phyloP scores from a whole-genome alignment of 495 filamentous ascomycete species.

The Schizothecium vesticola region DNA sequence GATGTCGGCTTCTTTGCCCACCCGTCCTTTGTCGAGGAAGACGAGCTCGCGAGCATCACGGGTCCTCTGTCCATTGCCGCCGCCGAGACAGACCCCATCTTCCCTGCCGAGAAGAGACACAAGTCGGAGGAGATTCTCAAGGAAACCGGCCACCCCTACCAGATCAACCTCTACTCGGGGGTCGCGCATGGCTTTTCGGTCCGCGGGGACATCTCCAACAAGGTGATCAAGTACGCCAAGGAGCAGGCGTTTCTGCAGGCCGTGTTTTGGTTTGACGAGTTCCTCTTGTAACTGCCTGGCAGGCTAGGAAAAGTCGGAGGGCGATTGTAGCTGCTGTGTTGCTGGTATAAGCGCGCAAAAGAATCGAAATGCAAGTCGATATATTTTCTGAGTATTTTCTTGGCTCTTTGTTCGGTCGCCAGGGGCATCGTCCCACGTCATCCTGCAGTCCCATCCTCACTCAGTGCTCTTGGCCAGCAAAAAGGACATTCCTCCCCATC shows the following conservation, averaged over 20 bases:
- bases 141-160: constrained; percentile 62
- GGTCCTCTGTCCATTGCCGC: constrained; percentile 73
- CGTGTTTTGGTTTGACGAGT: constrained; percentile 66
- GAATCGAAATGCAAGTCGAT: not conserved
- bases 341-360: not conserved
- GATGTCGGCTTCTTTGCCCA: constrained; percentile 67
- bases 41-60: constrained; percentile 65
- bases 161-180: constrained; percentile 74
- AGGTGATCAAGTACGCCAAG: constrained; percentile 66
- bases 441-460: not conserved
- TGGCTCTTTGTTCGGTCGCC: no score
- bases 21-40: constrained; percentile 68
- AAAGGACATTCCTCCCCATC: no score
- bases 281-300: constrained; percentile 34
- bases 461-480: no score
- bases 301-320: not conserved
- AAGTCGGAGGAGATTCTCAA: constrained; percentile 49
- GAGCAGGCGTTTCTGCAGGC: constrained; percentile 83
- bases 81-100: constrained; percentile 74
- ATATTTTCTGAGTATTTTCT: no score
- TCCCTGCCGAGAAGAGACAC: constrained; percentile 67
- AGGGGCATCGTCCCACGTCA: no score
- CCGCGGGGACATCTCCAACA: constrained; percentile 56
- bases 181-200: constrained; percentile 80
- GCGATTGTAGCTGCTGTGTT: not conserved